Evolutionary conservation across 73 alveolate genomes (phyloP).

Genomic region (Paramecium primaurelia): DNA sequence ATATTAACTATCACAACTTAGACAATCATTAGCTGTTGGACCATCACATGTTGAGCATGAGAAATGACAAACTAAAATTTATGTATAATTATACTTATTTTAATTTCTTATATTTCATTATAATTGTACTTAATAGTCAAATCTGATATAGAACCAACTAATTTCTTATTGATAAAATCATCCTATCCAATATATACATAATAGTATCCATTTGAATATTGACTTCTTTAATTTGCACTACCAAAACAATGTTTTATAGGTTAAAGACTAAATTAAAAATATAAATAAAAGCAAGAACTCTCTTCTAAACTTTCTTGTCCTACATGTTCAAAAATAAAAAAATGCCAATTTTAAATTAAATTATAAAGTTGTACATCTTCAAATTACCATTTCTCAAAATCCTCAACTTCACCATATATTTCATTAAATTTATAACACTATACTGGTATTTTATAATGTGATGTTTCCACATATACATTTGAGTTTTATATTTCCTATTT

Average conservation of each 20-base stretch:
- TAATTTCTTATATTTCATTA: neutral
- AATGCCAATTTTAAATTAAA: neutral
- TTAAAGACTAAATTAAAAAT: neutral
- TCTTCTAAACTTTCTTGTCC: neutral
- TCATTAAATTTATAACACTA: neutral
- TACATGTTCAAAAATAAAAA: neutral
- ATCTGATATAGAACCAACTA: neutral
- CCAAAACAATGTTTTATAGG: neutral
- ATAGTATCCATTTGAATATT: neutral
- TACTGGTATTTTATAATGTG: neutral
- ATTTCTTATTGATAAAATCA: neutral
- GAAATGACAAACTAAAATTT: neutral
- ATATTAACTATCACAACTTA: neutral
- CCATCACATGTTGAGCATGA: neutral
- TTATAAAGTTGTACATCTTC: neutral
- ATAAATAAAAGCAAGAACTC: neutral
- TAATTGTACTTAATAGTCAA: neutral
- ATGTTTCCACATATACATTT: neutral
- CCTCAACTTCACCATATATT: neutral
- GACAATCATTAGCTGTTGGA: neutral
- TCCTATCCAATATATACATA: neutral
- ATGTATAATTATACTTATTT: neutral
- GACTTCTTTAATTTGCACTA: neutral
- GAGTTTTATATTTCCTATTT: neutral
- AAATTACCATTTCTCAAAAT: neutral